Conservation (phyloP, 2,329 filamentous ascomycete genomes). For the Colletotrichum musae region DNA sequence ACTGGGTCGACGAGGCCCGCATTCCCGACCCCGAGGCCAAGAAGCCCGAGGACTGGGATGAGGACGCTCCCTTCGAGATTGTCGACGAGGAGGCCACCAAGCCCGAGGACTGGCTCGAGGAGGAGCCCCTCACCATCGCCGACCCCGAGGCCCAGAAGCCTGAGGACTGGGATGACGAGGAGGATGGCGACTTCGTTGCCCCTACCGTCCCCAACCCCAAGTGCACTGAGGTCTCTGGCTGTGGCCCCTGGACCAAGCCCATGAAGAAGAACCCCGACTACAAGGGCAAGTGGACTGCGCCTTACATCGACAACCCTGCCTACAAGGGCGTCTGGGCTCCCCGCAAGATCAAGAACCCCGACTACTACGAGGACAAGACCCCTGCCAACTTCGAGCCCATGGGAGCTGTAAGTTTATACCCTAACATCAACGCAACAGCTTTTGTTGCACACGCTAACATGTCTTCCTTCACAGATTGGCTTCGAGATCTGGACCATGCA, state of each 20-base stretch:
- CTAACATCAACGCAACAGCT: neutral
- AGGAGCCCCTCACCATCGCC: constrained; percentile 85
- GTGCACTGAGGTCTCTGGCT: constrained; percentile 93
- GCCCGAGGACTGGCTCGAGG: constrained; percentile 96
- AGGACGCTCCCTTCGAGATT: constrained; percentile 97
- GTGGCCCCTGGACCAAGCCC: constrained; percentile 92
- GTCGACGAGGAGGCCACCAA: constrained; percentile 91
- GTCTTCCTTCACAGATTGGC: constrained; percentile 76
- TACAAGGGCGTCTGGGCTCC: constrained; percentile 98
- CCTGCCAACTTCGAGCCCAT: constrained; percentile 98
- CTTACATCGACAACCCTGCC: constrained; percentile 94
- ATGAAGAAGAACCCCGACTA: constrained; percentile 95
- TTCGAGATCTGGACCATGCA: constrained; percentile 99
- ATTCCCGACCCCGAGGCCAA: constrained; percentile 93
- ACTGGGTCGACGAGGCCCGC: constrained; percentile 95
- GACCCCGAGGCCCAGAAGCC: constrained; percentile 98
- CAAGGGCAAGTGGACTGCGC: constrained; percentile 99
- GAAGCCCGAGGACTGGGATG: constrained; percentile 99
- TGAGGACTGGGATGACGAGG: constrained; percentile 99
- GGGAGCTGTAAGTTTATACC: constrained; percentile 81
- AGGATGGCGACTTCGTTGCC: constrained; percentile 97
- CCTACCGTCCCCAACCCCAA: constrained; percentile 96
- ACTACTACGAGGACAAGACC: constrained; percentile 97
- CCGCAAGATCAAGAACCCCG: constrained; percentile 96
- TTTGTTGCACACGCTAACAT: constrained; percentile 22